Base-by-base conservation (phyloP, 108 stramenopile genomes). In the Nannochloropsis gaditana region DNA sequence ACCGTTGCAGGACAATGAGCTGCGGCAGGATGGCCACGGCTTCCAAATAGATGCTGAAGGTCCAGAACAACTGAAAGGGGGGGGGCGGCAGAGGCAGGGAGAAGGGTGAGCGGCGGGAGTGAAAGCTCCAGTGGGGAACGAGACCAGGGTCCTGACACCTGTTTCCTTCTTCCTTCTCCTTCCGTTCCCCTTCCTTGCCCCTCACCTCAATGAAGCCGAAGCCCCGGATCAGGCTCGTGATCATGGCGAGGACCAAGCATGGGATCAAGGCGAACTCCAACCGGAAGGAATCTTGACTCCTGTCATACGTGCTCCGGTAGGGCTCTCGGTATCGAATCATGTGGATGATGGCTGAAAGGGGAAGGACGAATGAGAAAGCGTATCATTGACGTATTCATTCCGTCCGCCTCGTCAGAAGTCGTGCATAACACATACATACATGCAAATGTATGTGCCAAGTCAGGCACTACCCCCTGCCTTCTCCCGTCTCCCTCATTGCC, bases 11-110 rank as follows among this genome's bases (percentile, higher is more conserved):
- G 10, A 98, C 94, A 79, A 98, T 95, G 44, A 99, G 90, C 87
- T 99, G 99, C 11, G 99, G 99, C 80, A 99, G 84, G 85, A 99
- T 98, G 17, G 97, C 95, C 83, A 98, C 87, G 21, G 95, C 90
- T 87, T 99, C 99, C 82, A 98, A 92, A 89, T 93, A 96, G 79
- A 98, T 97, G 44, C 95, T 95, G 85, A 98, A 99, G 8, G 93
- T 95, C 99, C 97, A 99, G 9, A 96, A 91, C 82, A 94, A 83
- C 89, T 97, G 21, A 0, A 41, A 11, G 31, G 80, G 4, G 59
- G n/a, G n/a, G 59, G 59, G n/a, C 19, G 59, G 8, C 3, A n/a
- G 59, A 73, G 59, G 59, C 15, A 8, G 59, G 59, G 59, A 73
- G 59, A n/a, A 73, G 59, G 59, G 59, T 73, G 59, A 4, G 15